A percentile compares a stretch with the other conserved stretches of the same genome.
These are phyloP conservation scores for Boletus mariae DNA, from an alignment of 1,284 basidiomycete species.

Conservation along the genomic window DNA sequence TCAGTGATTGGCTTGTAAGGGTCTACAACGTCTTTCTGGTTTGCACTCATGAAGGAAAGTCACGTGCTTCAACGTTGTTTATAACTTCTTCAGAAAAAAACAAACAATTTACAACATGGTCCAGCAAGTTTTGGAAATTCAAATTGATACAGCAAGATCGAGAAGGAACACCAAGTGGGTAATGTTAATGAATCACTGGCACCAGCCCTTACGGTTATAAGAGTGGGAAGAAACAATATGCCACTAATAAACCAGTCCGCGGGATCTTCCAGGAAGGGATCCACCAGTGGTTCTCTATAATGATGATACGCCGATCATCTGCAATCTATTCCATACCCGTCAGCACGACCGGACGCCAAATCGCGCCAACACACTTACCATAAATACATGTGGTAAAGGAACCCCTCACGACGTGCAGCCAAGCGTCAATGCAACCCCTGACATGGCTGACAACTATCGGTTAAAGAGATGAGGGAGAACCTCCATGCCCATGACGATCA, in stretches of 20 bases:
- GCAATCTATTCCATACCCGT: conserved; percentile 3
- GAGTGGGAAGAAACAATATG: conserved; percentile 2
- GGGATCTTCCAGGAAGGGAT: not conserved
- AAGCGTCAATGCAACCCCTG: not conserved
- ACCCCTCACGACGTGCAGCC: not conserved
- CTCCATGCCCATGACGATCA: conserved; percentile 60
- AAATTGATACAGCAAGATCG: not conserved
- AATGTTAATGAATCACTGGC: not conserved
- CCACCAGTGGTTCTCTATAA: not conserved
- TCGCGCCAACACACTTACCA: conserved; percentile 10
- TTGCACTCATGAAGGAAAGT: conserved; percentile 8
- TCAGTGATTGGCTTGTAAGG: conserved; percentile 23
- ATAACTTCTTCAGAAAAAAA: conserved; percentile 13
- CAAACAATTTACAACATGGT: not conserved
- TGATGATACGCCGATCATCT: not conserved
- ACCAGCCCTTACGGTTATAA: not conserved
- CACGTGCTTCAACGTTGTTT: conserved; percentile 15
- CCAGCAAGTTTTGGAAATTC: not conserved
- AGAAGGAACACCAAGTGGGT: not conserved
- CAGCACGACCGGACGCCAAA: not conserved
- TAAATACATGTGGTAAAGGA: not conserved
- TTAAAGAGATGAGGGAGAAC: conserved; percentile 56
- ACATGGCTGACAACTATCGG: conserved; percentile 23
- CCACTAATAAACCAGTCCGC: not conserved
- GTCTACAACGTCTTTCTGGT: conserved; percentile 13